These are phyloP conservation scores for Fragaria vesca DNA, from an alignment of 306 rosid genomes.

Conservation along the genomic window DNA sequence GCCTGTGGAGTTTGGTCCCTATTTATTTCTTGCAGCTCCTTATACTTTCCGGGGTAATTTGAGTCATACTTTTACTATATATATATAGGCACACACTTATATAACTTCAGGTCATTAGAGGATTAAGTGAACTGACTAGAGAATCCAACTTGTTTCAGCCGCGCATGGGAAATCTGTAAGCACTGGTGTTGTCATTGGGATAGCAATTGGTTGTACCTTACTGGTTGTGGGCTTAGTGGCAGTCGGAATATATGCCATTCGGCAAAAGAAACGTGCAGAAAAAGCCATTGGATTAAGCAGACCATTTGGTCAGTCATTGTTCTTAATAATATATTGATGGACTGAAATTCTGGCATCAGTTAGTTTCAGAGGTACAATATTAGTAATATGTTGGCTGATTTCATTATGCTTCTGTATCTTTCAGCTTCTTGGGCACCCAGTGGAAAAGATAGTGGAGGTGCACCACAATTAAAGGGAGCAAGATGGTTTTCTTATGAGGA, in stretches of 20 bases:
- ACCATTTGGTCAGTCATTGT: constrained; percentile 57
- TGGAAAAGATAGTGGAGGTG: constrained; percentile 88
- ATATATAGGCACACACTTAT: neutral
- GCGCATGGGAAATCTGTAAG: constrained; percentile 41
- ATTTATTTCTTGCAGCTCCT: constrained; percentile 62
- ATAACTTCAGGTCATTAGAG: neutral
- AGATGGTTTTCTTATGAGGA: constrained; percentile 97
- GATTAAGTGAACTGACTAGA: constrained; percentile 27
- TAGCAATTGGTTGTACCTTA: constrained; percentile 52
- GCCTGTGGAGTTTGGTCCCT: constrained; percentile 77
- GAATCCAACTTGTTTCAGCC: constrained; percentile 39
- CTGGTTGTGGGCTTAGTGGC: constrained; percentile 67
- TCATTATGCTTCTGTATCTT: constrained; percentile 21
- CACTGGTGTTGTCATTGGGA: constrained; percentile 46
- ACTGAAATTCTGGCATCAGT: constrained; percentile 10
- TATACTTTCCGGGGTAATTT: constrained; percentile 68
- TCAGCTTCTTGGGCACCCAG: constrained; percentile 95
- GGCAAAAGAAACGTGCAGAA: constrained; percentile 94
- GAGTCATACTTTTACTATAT: neutral
- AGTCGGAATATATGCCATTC: constrained; percentile 60
- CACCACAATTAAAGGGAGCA: constrained; percentile 96
- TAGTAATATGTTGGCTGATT: constrained; percentile 14
- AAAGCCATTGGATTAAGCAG: constrained; percentile 78
- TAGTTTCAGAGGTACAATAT: constrained; percentile 5
- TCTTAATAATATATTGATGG: constrained; percentile 16